These are phyloP conservation scores for Tubosaeta sp. DNA, from an alignment of 768 basidiomycete species.

Conservation along the genomic window DNA sequence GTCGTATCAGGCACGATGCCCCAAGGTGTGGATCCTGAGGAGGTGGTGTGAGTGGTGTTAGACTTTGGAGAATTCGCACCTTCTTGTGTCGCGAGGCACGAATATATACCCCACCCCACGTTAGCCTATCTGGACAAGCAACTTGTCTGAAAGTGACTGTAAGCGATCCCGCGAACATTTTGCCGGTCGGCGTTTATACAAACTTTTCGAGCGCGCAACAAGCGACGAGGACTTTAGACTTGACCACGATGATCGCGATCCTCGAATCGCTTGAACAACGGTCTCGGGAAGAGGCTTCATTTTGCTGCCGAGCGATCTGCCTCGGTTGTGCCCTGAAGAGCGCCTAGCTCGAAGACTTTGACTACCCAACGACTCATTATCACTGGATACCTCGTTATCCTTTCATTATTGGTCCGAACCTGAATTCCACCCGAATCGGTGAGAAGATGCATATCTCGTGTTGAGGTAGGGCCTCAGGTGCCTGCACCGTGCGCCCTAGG, in stretches of 20 bases:
- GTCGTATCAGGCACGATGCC: background rate
- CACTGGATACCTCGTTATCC: no score
- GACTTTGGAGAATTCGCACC: background rate
- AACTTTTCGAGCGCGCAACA: constrained; percentile 12
- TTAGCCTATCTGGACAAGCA: background rate
- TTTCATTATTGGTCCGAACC: background rate
- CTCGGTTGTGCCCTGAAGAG: constrained; percentile 1
- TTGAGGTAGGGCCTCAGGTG: constrained; percentile 20
- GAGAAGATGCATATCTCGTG: background rate
- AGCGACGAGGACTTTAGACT: constrained; percentile 28
- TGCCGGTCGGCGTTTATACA: constrained; percentile 22
- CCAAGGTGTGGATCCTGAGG: background rate
- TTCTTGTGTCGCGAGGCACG: background rate
- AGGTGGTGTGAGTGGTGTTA: background rate
- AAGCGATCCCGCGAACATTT: constrained; percentile 33
- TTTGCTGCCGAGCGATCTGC: constrained; percentile 22
- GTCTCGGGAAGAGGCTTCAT: constrained; percentile 16
- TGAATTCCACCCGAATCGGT: background rate
- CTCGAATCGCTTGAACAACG: constrained; percentile 26
- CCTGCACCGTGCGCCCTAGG: constrained; percentile 5
- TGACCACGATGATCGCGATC: constrained; percentile 24
- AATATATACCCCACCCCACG: background rate
- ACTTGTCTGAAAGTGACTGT: constrained; percentile 1
- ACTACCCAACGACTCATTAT: background rate
- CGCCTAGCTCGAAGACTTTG: background rate